Conservation (phyloP, 305 asterid genomes). For the Fraxinus platypoda region DNA sequence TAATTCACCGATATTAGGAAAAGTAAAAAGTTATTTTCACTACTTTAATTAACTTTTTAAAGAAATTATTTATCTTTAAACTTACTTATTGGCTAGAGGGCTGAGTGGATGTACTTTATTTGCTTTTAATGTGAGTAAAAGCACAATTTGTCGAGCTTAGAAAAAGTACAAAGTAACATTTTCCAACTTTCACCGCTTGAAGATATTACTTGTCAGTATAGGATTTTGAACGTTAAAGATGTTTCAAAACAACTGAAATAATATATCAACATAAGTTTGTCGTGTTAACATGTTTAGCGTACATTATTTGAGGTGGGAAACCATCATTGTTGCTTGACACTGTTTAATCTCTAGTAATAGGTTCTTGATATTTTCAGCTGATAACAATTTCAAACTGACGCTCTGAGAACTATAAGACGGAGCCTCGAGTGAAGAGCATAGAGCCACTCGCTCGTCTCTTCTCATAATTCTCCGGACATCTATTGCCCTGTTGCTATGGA, state of each 20-base stretch:
- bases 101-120: not conserved
- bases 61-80: not conserved
- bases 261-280: not conserved
- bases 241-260: not conserved
- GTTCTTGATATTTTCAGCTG: not conserved
- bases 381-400: not conserved
- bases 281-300: not conserved
- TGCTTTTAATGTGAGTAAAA: not conserved
- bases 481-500: slow-evolving; percentile 19
- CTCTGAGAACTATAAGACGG: slow-evolving; percentile 7
- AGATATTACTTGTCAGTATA: not conserved
- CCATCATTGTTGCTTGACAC: not conserved
- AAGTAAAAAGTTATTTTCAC: not conserved
- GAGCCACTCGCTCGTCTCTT: slow-evolving; percentile 32
- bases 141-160: not conserved
- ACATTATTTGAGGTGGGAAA: not conserved
- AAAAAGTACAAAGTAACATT: not conserved
- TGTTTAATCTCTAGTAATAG: not conserved
- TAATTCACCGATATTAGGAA: not conserved
- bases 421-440: slow-evolving; percentile 40
- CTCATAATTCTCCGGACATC: slow-evolving; percentile 38
- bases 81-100: not conserved
- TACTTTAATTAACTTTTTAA: not conserved
- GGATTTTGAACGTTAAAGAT: not conserved
- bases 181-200: not conserved